These are phyloP conservation scores for Colletotrichum gloeosporioides DNA, from an alignment of 2,329 filamentous ascomycete species.

Conservation along the genomic window DNA sequence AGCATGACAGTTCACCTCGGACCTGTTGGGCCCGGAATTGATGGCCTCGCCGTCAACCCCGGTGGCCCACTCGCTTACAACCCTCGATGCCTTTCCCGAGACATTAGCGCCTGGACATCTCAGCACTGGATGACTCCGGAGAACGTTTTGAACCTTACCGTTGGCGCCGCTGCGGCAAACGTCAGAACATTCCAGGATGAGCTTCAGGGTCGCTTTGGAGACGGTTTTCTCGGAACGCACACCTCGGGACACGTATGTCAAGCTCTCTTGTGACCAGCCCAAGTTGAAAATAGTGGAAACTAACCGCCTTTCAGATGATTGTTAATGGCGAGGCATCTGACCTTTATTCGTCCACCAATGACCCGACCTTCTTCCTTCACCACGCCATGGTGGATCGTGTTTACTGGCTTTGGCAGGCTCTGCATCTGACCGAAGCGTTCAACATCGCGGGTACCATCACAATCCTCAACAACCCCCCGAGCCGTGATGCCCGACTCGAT, in stretches of 20 bases:
- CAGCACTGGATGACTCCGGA: slow-evolving; percentile 23
- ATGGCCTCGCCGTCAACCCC: slow-evolving; percentile 26
- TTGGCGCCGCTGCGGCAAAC: slow-evolving; percentile 26
- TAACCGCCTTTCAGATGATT: neutral
- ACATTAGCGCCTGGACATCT: slow-evolving; percentile 25
- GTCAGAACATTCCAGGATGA: slow-evolving; percentile 38
- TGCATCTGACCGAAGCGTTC: slow-evolving; percentile 20
- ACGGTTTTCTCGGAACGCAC: slow-evolving; percentile 28
- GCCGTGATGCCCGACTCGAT: slow-evolving; percentile 21
- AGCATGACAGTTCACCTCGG: slow-evolving; percentile 33
- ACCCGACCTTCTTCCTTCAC: slow-evolving; percentile 29
- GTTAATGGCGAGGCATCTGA: slow-evolving; percentile 31
- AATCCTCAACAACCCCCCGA: slow-evolving; percentile 22
- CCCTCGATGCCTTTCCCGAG: slow-evolving; percentile 34
- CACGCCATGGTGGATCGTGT: slow-evolving; percentile 29
- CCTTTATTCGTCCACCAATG: slow-evolving; percentile 28
- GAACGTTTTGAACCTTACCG: slow-evolving; percentile 25
- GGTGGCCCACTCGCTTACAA: slow-evolving; percentile 24
- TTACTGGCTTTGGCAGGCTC: slow-evolving; percentile 32
- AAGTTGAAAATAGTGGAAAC: too few relatives aligned
- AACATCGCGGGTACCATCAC: slow-evolving; percentile 25
- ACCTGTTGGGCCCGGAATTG: slow-evolving; percentile 26
- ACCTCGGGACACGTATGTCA: slow-evolving; percentile 30
- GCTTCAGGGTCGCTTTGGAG: slow-evolving; percentile 32
- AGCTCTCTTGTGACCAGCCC: too few relatives aligned